These are phyloP conservation scores for Cylindrodendrum hubeiense DNA, from an alignment of 2,329 filamentous ascomycete species.

Conservation along the genomic window DNA sequence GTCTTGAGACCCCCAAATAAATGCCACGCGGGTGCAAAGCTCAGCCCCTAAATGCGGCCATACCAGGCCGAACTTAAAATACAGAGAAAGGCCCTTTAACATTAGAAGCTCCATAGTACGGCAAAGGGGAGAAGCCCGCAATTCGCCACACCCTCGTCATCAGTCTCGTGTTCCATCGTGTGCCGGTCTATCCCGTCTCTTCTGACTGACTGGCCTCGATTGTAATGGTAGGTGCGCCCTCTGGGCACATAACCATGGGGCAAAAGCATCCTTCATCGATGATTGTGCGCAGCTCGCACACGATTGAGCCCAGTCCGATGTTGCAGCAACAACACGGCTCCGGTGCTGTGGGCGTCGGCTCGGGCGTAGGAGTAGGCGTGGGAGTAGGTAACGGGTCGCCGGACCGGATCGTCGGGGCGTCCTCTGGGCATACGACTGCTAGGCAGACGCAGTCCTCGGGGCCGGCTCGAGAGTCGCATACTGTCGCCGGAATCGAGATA, in stretches of 20 bases:
- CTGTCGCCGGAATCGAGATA: constrained; percentile 2
- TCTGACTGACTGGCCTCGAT: constrained; percentile 3
- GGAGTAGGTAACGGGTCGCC: neutral
- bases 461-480: constrained; percentile 25
- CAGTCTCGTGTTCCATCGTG: neutral
- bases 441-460: constrained; percentile 31
- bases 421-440: constrained; percentile 15
- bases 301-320: constrained; percentile 25
- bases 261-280: constrained; percentile 38
- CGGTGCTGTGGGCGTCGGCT: neutral
- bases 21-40: neutral
- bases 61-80: neutral
- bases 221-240: constrained; percentile 35
- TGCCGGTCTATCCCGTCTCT: constrained; percentile 10
- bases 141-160: neutral
- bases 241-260: constrained; percentile 34
- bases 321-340: constrained; percentile 42
- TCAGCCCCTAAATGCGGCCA: neutral
- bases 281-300: constrained; percentile 26
- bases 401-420: neutral
- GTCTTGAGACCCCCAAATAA: too few species aligned
- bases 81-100: neutral
- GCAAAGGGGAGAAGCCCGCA: neutral
- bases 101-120: neutral
- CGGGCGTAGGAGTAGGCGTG: neutral